These are phyloP conservation scores for Komagataella pseudopastoris DNA, from an alignment of 805 yeast genomes.

Conservation along the genomic window DNA sequence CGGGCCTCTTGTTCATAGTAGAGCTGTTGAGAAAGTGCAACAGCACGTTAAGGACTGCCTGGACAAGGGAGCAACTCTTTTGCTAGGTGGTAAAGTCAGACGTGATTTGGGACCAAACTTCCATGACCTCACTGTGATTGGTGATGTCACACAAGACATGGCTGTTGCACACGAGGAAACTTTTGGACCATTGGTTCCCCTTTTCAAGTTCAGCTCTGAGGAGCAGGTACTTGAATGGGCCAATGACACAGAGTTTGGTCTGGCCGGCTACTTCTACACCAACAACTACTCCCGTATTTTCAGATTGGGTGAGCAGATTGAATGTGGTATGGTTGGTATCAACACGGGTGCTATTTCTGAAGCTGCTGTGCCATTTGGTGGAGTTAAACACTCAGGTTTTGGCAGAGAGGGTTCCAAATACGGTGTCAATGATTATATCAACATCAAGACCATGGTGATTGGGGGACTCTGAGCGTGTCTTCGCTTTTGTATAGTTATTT, in stretches of 20 bases:
- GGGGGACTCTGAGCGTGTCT: slow-evolving; percentile 13
- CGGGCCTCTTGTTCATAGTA: slow-evolving; percentile 61
- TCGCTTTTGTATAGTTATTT: neutral
- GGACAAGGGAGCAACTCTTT: slow-evolving; percentile 47
- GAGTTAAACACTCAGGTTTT: slow-evolving; percentile 65
- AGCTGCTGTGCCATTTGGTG: slow-evolving; percentile 64
- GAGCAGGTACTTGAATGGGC: slow-evolving; percentile 52
- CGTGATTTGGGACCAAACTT: slow-evolving; percentile 47
- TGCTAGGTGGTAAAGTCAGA: slow-evolving; percentile 45
- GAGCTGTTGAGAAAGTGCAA: slow-evolving; percentile 48
- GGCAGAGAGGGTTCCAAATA: slow-evolving; percentile 73
- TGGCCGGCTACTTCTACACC: slow-evolving; percentile 67
- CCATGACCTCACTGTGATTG: slow-evolving; percentile 55
- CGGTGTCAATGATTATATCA: slow-evolving; percentile 63
- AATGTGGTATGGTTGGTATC: slow-evolving; percentile 74
- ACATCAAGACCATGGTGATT: slow-evolving; percentile 49
- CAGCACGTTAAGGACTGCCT: slow-evolving; percentile 56
- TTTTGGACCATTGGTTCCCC: slow-evolving; percentile 70
- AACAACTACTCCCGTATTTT: slow-evolving; percentile 38
- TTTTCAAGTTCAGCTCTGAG: slow-evolving; percentile 49
- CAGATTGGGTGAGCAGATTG: slow-evolving; percentile 51
- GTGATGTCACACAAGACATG: slow-evolving; percentile 47
- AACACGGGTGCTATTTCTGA: slow-evolving; percentile 65
- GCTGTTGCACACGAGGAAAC: slow-evolving; percentile 55
- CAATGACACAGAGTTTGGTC: slow-evolving; percentile 56